Percentiles rank a stretch among this genome's conserved stretches.
These are phyloP conservation scores for Eimeria tenella DNA, from an alignment of 169 alveolate genomes.

Conservation along the genomic window DNA sequence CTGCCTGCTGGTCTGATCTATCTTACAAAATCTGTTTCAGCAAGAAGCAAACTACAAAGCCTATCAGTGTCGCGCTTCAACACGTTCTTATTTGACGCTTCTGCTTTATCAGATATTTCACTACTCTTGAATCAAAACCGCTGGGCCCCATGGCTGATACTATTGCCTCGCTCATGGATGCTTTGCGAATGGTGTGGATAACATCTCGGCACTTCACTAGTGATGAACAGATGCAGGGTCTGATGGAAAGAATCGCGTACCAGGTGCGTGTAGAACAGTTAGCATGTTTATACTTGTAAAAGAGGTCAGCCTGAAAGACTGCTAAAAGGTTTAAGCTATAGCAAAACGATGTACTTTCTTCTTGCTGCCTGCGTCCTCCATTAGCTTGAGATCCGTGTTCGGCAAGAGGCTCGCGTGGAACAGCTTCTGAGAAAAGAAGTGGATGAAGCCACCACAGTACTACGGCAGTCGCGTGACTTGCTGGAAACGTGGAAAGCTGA, in stretches of 20 bases:
- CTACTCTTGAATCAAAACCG: constrained; percentile 80
- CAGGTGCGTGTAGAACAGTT: constrained; percentile 75
- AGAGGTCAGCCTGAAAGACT: too few relatives aligned
- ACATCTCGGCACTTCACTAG: constrained; percentile 84
- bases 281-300: too few relatives aligned
- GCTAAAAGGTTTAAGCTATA: too few relatives aligned
- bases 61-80: not conserved
- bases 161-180: constrained; percentile 81
- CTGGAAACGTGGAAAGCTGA: constrained; percentile 67
- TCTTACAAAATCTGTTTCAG: too few relatives aligned
- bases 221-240: constrained; percentile 84
- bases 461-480: constrained; percentile 47
- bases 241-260: constrained; percentile 82
- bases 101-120: constrained; percentile 78
- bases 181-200: constrained; percentile 85
- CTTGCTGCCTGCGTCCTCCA: not conserved
- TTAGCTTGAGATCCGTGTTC: constrained; percentile 59
- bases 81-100: not conserved
- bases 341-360: too few relatives aligned
- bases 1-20: not conserved
- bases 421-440: constrained; percentile 47
- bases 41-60: too few relatives aligned
- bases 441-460: constrained; percentile 29
- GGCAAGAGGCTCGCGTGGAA: constrained; percentile 57
- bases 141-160: constrained; percentile 81